phyloP scores from a whole-genome alignment of 805 yeast genomes.

The Suhomyces xylopsoci region DNA sequence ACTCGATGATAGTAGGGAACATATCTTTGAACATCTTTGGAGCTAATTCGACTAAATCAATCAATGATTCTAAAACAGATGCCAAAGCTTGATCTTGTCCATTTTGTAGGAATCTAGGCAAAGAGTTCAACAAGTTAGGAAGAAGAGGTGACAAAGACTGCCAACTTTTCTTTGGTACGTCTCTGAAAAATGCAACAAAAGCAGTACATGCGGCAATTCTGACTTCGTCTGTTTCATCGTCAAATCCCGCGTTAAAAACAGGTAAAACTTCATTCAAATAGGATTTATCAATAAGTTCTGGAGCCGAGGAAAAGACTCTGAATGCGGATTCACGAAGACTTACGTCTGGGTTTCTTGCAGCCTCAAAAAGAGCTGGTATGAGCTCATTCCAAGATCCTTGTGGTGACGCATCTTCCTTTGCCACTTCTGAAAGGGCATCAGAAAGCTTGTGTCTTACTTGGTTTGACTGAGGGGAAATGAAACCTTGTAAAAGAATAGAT shows the following conservation, averaged over 20 bases:
- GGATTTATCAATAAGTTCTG: constrained; percentile 65
- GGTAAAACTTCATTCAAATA: constrained; percentile 58
- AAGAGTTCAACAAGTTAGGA: constrained; percentile 79
- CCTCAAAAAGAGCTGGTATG: constrained; percentile 69
- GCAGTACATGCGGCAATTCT: constrained; percentile 91
- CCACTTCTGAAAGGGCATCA: constrained; percentile 92
- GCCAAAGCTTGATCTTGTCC: constrained; percentile 82
- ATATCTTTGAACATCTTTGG: constrained; percentile 91
- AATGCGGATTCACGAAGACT: constrained; percentile 86
- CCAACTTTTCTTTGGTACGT: constrained; percentile 79
- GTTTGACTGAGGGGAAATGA: constrained; percentile 62
- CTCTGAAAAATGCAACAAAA: constrained; percentile 83
- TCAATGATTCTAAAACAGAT: constrained; percentile 81
- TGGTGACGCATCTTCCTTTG: constrained; percentile 58
- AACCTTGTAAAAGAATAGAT: constrained; percentile 66
- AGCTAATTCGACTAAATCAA: constrained; percentile 88
- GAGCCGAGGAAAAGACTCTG: constrained; percentile 82
- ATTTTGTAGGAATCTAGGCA: constrained; percentile 76
- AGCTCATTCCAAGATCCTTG: constrained; percentile 73
- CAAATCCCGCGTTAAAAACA: constrained; percentile 76
- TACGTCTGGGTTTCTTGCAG: constrained; percentile 53
- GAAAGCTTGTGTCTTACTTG: constrained; percentile 87
- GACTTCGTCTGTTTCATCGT: constrained; percentile 75
- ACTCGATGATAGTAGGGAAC: constrained; percentile 85
- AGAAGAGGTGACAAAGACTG: constrained; percentile 68